phyloP scores from a whole-genome alignment of 768 basidiomycete species.

The Tremella fuciformis region DNA sequence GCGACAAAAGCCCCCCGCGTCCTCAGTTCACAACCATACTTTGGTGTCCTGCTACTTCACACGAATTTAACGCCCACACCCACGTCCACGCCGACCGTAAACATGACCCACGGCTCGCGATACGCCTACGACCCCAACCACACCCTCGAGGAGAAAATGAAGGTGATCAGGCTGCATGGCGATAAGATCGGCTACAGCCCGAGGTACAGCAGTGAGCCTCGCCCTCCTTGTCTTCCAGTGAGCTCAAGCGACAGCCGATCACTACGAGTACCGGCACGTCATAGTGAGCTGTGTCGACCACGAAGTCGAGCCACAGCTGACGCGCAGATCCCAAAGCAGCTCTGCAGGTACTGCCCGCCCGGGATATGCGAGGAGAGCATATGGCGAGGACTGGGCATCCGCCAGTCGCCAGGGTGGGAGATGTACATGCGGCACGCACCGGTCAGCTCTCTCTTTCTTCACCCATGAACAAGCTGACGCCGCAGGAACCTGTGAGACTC shows the following conservation, averaged over 20 bases:
- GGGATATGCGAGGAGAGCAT: conserved; percentile 39
- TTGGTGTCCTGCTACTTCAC: too few relatives aligned
- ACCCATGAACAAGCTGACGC: background rate
- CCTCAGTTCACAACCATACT: too few relatives aligned
- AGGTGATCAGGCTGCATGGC: conserved; percentile 38
- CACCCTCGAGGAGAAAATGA: conserved; percentile 38
- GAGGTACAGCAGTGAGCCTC: conserved; percentile 40
- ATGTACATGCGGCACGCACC: conserved; percentile 50
- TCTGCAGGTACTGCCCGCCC: conserved; percentile 36
- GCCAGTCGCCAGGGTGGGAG: conserved; percentile 49
- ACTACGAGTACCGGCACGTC: conserved; percentile 47
- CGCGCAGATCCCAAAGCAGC: conserved; percentile 36
- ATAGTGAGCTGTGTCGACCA: conserved; percentile 27
- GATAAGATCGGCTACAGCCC: conserved; percentile 45
- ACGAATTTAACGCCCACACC: too few relatives aligned
- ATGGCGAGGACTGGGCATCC: conserved; percentile 42
- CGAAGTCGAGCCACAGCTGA: background rate
- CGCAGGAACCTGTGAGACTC: background rate
- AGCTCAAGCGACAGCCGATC: conserved; percentile 26
- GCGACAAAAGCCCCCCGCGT: too few relatives aligned
- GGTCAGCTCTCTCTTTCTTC: conserved; percentile 20
- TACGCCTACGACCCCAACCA: background rate
- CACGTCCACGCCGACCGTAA: too few relatives aligned
- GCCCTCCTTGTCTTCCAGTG: background rate
- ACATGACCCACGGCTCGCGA: too few relatives aligned